Evolutionary conservation across 331 rosid genomes (phyloP), one percentile per base, ranked within the genome.

Genomic region (Prunus yedoensis): DNA sequence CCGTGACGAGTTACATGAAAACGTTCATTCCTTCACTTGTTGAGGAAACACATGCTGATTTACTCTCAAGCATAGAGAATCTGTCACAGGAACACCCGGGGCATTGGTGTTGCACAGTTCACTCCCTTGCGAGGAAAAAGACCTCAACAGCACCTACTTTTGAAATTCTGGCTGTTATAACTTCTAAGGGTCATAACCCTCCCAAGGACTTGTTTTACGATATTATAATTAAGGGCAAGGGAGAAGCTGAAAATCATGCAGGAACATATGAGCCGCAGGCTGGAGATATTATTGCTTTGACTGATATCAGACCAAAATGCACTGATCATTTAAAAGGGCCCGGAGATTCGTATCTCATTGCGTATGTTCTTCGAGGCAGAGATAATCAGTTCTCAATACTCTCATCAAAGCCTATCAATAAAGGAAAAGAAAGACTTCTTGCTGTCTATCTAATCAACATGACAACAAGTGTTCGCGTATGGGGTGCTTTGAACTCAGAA

Each of bases 401-500:
- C 10, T 66, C 80, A 14, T 85, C 87, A 1, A 83, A 77, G 73
- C 41, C 3, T 27, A 32, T 82, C 10, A 5, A 4, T 51, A 0
- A 1, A 20, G 9, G 10, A 53, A 70, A 25, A 53, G 5, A 3
- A 73, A 68, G 8, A 3, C 50, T 82, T 8, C 73, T 74, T 79
- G 89, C 78, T 0, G 70, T 81, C 1, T 46, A 66, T 74, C 74
- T 88, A 2, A 16, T 70, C 30, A 90, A 88, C 82, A 32, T 84
- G 86, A 81, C 78, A 12, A 84, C 92, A 51, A 86, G 77, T 70
- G 2, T 83, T 20, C 82, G 89, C 0, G 81, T 81, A 76, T 88
- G 84, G 90, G 73, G 27, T 1, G 87, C 92, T 10, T 62, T 90
- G 87, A 58, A 69, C 32, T 56, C 59, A 35, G 4, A 35, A 59